Conservation (phyloP, 148 eudicot genomes). For the Polygonum aviculare region DNA sequence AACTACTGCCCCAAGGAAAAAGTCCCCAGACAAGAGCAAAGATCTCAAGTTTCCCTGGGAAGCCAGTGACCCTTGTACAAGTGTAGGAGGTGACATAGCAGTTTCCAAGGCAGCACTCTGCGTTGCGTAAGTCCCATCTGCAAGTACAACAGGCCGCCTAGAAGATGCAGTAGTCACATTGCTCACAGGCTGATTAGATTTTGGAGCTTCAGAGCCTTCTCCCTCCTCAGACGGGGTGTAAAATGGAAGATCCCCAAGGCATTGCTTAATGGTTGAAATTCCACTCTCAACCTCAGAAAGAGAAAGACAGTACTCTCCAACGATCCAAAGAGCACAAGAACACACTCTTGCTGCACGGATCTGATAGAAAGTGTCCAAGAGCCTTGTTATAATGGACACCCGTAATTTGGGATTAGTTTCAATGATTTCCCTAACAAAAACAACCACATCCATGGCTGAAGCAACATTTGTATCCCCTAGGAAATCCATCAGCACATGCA, state of each 20-base stretch:
- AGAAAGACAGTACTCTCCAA: slow-evolving; percentile 85
- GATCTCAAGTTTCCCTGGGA: slow-evolving; percentile 80
- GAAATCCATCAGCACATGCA: slow-evolving; percentile 94
- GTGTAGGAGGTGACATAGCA: slow-evolving; percentile 64
- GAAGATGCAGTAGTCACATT: slow-evolving; percentile 69
- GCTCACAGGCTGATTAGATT: slow-evolving; percentile 51
- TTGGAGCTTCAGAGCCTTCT: slow-evolving; percentile 57
- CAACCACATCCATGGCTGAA: slow-evolving; percentile 86
- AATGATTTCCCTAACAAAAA: slow-evolving; percentile 83
- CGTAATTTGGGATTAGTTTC: slow-evolving; percentile 88
- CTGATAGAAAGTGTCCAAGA: slow-evolving; percentile 88
- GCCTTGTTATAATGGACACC: slow-evolving; percentile 78
- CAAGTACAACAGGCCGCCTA: slow-evolving; percentile 85
- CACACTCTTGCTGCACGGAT: slow-evolving; percentile 89
- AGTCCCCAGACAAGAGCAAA: slow-evolving; percentile 74
- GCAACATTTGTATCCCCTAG: slow-evolving; percentile 90
- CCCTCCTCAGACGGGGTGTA: slow-evolving; percentile 70
- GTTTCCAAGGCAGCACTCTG: slow-evolving; percentile 95
- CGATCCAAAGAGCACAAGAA: slow-evolving; percentile 91
- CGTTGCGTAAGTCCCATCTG: slow-evolving; percentile 96
- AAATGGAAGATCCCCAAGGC: slow-evolving; percentile 89
- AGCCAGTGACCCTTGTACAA: slow-evolving; percentile 67
- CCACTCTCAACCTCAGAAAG: slow-evolving; percentile 92
- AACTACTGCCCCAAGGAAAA: slow-evolving; percentile 89
- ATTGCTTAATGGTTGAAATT: slow-evolving; percentile 72